Base-by-base conservation (phyloP, 192 early-diverging fungal species). In the Dissophora ornata region DNA sequence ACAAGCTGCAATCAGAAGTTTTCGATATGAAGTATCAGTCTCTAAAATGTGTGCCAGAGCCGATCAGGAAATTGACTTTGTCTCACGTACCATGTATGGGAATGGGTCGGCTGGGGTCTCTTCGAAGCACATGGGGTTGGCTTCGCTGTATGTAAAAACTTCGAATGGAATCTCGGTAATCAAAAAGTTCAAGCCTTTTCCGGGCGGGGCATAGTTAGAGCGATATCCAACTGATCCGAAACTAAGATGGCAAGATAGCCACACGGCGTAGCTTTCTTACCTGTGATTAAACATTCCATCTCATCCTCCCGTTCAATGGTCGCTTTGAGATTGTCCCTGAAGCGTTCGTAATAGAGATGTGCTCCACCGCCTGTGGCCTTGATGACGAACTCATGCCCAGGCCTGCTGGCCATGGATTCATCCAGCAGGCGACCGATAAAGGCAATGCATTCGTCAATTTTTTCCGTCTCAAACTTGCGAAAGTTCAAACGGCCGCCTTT, bases 141-240 rank as follows among this genome's bases (percentile, higher is more conserved):
- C 34, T 81, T 90, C 81, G 65, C 91, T 89, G 68, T 96, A 98
- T 11, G 95, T 95, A 65, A 97, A 98, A 21, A 94, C 93, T 78
- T 98, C 97, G 71, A 94, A 92, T 0, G 94, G 89, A 55, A 98
- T 93, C 67, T 98, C 89, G 7, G 92, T 85, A 28, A 97, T 94
- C 28, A 97, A 81, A 80, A 97, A 98, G 83, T 95, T 97, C 18
- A 97, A 82, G 32, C 96, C 93, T 88, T n/a, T n/a, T n/a, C n/a
- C n/a, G n/a, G n/a, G n/a, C n/a, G n/a, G n/a, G n/a, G n/a, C n/a
- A n/a, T n/a, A n/a, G n/a, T n/a, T n/a, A n/a, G n/a, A n/a, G n/a
- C n/a, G n/a, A n/a, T n/a, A n/a, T n/a, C 36, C 7, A 38, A 38
- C 13, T 38, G 36, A 38, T 38, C 36, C 36, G 36, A 38, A 13